phyloP scores from a whole-genome alignment of 208 protist species.

The Lotmaria passim region DNA sequence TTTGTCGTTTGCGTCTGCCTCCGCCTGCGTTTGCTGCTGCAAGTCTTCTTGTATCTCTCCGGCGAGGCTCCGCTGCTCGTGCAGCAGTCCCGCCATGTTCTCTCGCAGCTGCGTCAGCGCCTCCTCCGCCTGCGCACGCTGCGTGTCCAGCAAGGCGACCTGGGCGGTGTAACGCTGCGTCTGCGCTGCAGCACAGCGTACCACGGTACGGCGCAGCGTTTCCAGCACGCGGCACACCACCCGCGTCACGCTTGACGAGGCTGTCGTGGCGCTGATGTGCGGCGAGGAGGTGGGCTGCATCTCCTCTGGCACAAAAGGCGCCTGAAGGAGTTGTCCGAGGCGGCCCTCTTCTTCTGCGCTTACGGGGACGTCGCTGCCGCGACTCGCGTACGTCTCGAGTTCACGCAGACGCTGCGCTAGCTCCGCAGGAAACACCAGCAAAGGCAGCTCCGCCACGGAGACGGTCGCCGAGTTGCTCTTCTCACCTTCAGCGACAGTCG shows the following conservation, averaged over 20 bases:
- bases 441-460: background rate
- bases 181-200: slow-evolving; percentile 2
- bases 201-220: slow-evolving; percentile 31
- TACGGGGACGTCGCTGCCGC: background rate
- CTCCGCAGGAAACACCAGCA: background rate
- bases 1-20: background rate
- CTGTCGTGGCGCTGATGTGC: background rate
- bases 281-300: too few species aligned
- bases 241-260: background rate
- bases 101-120: slow-evolving; percentile 25
- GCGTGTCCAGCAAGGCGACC: slow-evolving; percentile 16
- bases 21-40: background rate
- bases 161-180: slow-evolving; percentile 3
- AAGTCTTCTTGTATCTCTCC: slow-evolving; percentile 18
- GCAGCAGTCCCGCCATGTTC: slow-evolving; percentile 32
- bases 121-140: slow-evolving; percentile 18
- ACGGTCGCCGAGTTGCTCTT: background rate
- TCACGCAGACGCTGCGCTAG: background rate
- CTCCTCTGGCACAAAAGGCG: slow-evolving; percentile 4
- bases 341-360: background rate
- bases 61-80: slow-evolving; percentile 30
- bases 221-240: slow-evolving; percentile 28
- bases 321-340: background rate
- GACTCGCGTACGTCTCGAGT: background rate
- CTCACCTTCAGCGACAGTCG: background rate